Percentiles rank a stretch among this genome's conserved stretches.
These are phyloP conservation scores for Zea luxurians DNA, from an alignment of 176 grass and related monocot species.

Conservation along the genomic window DNA sequence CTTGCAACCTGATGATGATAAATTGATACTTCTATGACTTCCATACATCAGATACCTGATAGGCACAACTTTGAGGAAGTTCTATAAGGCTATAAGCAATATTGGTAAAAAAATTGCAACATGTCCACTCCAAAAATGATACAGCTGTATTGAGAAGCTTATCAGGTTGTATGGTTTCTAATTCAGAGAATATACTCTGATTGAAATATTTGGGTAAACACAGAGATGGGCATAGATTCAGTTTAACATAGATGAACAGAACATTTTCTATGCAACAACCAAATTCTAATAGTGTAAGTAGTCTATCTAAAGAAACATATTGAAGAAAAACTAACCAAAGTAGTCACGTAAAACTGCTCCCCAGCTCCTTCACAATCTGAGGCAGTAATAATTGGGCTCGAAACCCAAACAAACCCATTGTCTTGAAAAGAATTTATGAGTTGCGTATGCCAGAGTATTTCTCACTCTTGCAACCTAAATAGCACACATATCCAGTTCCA, in stretches of 20 bases:
- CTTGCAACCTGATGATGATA: not conserved
- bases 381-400: conserved; percentile 96
- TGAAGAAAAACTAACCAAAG: conserved; percentile 69
- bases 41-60: conserved; percentile 12
- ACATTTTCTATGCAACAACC: conserved; percentile 15
- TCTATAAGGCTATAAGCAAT: not conserved
- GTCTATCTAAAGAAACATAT: conserved; percentile 32
- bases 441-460: conserved; percentile 90
- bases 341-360: conserved; percentile 97
- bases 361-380: conserved; percentile 98
- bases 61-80: not conserved
- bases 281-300: conserved; percentile 21
- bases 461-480: conserved; percentile 92
- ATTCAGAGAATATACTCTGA: not conserved
- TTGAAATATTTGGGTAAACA: conserved; percentile 11
- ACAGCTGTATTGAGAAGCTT: not conserved
- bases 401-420: conserved; percentile 94
- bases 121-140: not conserved
- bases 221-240: not conserved
- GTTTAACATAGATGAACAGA: not conserved
- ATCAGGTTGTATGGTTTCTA: conserved; percentile 7
- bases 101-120: conserved; percentile 2
- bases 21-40: not conserved
- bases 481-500: conserved; percentile 32
- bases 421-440: conserved; percentile 98